Evolutionary conservation across 192 early-diverging fungal genomes (phyloP).

Genomic region (Obelidium mucronatum): DNA sequence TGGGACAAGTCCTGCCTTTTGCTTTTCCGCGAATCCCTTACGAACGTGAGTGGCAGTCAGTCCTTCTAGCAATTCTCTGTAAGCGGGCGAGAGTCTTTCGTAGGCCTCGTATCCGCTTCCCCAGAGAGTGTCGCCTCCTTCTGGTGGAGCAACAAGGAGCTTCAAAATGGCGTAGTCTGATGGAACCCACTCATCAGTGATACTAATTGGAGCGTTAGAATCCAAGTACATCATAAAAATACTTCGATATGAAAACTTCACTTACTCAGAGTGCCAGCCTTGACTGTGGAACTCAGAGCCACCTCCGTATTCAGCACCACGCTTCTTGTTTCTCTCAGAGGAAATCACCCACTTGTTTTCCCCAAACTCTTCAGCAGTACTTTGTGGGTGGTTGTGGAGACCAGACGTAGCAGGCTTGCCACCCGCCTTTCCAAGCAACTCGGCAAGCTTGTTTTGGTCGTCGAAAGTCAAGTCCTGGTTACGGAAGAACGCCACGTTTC

Average conservation of each 20-base stretch:
- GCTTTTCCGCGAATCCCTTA: conserved; percentile 28
- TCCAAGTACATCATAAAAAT: not conserved
- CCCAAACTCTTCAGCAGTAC: conserved; percentile 9
- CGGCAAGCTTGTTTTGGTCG: conserved; percentile 57
- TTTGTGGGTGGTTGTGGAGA: conserved; percentile 18
- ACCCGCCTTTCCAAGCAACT: conserved; percentile 2
- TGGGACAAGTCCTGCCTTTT: not conserved
- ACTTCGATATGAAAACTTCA: not conserved
- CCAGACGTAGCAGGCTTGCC: conserved; percentile 19
- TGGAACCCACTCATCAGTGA: conserved; percentile 63
- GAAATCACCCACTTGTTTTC: conserved; percentile 7
- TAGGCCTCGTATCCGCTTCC: conserved; percentile 62
- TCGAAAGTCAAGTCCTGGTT: conserved; percentile 67
- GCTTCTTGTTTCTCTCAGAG: conserved; percentile 7
- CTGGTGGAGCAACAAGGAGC: conserved; percentile 56
- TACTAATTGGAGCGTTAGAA: too few relatives aligned
- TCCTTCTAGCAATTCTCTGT: conserved; percentile 61
- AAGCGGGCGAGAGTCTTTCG: conserved; percentile 61
- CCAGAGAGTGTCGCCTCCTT: conserved; percentile 73
- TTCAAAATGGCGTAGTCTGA: conserved; percentile 60
- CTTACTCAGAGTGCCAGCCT: conserved; percentile 26
- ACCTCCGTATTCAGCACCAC: too few relatives aligned
- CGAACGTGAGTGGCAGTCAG: conserved; percentile 63
- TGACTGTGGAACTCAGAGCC: not conserved
- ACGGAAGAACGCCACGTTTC: conserved; percentile 74